A percentile compares a stretch with the other conserved stretches of the same genome.
phyloP scores from a whole-genome alignment of 495 filamentous ascomycete species.

The Penicillium dipodomyicola region DNA sequence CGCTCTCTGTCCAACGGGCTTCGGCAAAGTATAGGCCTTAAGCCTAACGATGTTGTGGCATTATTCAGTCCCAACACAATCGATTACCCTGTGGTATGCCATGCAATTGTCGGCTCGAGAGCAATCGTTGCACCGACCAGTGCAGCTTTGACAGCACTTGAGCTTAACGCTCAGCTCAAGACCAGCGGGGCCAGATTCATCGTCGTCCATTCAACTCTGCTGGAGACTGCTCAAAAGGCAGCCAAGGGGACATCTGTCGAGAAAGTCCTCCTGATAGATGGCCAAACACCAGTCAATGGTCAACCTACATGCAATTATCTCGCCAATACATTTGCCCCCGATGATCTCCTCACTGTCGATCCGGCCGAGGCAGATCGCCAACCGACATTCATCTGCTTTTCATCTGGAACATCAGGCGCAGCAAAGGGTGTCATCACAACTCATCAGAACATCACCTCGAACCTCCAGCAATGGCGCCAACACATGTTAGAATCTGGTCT shows the following conservation, averaged over 20 bases:
- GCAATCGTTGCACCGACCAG: constrained; percentile 75
- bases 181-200: constrained; percentile 70
- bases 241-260: constrained; percentile 38
- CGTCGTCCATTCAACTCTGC: constrained; percentile 61
- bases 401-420: constrained; percentile 26
- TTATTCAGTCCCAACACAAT: constrained; percentile 67
- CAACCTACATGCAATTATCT: constrained; percentile 23
- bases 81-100: constrained; percentile 61
- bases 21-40: constrained; percentile 62
- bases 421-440: constrained; percentile 58
- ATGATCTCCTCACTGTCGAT: constrained; percentile 7
- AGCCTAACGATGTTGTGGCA: constrained; percentile 66
- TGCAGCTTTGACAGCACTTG: constrained; percentile 72
- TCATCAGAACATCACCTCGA: constrained; percentile 72
- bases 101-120: constrained; percentile 73
- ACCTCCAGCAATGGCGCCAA: constrained; percentile 42
- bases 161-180: constrained; percentile 81
- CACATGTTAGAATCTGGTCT: constrained; percentile 17
- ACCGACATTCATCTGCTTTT: constrained; percentile 24
- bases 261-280: constrained; percentile 20
- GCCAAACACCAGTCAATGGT: constrained; percentile 11
- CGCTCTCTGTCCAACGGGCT: constrained; percentile 72
- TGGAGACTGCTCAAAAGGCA: constrained; percentile 60
- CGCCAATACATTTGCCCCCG: constrained; percentile 17
- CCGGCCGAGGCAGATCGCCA: constrained; percentile 15